phyloP scores from a whole-genome alignment of 768 basidiomycete species.

The Amanita fuliginea region DNA sequence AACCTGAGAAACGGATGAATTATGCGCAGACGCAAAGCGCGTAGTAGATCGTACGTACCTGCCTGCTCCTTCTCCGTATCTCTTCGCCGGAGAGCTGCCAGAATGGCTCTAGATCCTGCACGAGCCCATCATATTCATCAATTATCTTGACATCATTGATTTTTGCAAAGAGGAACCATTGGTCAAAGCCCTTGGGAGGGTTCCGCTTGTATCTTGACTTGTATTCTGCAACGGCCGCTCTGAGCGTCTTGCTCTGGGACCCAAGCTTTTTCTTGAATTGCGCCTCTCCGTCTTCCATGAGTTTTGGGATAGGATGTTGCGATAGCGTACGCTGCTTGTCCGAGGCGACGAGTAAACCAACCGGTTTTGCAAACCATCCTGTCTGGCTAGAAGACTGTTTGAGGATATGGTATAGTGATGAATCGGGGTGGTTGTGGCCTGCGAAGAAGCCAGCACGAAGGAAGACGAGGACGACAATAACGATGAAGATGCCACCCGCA shows the following conservation, averaged over 20 bases:
- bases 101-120: slow-evolving; percentile 76
- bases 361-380: slow-evolving; percentile 10
- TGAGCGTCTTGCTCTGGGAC: slow-evolving; percentile 71
- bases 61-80: slow-evolving; percentile 46
- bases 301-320: slow-evolving; percentile 71
- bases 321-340: slow-evolving; percentile 5
- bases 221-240: slow-evolving; percentile 76
- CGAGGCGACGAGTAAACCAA: slow-evolving; percentile 10
- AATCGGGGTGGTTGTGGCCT: slow-evolving; percentile 18
- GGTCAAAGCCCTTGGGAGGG: slow-evolving; percentile 87
- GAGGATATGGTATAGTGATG: slow-evolving; percentile 6
- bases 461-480: slow-evolving; percentile 32
- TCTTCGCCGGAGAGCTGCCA: slow-evolving; percentile 67
- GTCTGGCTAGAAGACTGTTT: not conserved
- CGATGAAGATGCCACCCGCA: slow-evolving; percentile 30
- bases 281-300: slow-evolving; percentile 79
- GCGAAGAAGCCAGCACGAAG: slow-evolving; percentile 38
- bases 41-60: slow-evolving; percentile 42
- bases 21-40: not conserved
- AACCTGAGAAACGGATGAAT: slow-evolving; percentile 29
- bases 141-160: slow-evolving; percentile 65
- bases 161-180: slow-evolving; percentile 78
- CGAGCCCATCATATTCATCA: slow-evolving; percentile 84
- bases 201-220: slow-evolving; percentile 59
- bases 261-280: slow-evolving; percentile 55